Conservation (phyloP, 805 yeast species). For the Candida parachauliodes region DNA sequence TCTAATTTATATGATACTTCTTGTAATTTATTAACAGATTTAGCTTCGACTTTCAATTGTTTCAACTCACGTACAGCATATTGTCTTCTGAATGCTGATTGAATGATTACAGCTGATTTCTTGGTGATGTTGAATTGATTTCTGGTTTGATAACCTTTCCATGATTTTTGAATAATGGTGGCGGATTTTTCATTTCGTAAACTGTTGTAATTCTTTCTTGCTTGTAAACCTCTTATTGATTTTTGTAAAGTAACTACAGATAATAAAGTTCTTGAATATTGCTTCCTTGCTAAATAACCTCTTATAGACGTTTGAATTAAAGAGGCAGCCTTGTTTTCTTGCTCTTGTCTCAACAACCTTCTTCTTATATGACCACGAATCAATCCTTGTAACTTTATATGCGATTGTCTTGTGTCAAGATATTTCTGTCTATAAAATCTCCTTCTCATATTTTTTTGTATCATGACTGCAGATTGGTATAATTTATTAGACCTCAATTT, state of each 20-base stretch:
- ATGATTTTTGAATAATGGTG: slow-evolving; percentile 62
- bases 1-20: slow-evolving; percentile 92
- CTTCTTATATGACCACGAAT: slow-evolving; percentile 65
- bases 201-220: slow-evolving; percentile 50
- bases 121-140: slow-evolving; percentile 41
- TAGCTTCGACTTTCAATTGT: slow-evolving; percentile 77
- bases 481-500: slow-evolving; percentile 78
- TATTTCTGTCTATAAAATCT: slow-evolving; percentile 60
- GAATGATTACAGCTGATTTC: slow-evolving; percentile 65
- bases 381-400: slow-evolving; percentile 55
- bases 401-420: slow-evolving; percentile 49
- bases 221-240: slow-evolving; percentile 46
- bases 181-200: slow-evolving; percentile 63
- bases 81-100: slow-evolving; percentile 73
- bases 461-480: slow-evolving; percentile 70
- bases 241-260: slow-evolving; percentile 46
- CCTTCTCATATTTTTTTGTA: slow-evolving; percentile 80
- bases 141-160: slow-evolving; percentile 70
- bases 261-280: slow-evolving; percentile 25
- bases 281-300: slow-evolving; percentile 47
- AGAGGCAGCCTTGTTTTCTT: slow-evolving; percentile 60
- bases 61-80: slow-evolving; percentile 65
- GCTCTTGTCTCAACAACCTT: slow-evolving; percentile 48
- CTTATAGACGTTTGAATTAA: slow-evolving; percentile 66
- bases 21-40: slow-evolving; percentile 82